Evolutionary conservation across 805 yeast genomes (phyloP).

Genomic region (Suhomyces emberorum): DNA sequence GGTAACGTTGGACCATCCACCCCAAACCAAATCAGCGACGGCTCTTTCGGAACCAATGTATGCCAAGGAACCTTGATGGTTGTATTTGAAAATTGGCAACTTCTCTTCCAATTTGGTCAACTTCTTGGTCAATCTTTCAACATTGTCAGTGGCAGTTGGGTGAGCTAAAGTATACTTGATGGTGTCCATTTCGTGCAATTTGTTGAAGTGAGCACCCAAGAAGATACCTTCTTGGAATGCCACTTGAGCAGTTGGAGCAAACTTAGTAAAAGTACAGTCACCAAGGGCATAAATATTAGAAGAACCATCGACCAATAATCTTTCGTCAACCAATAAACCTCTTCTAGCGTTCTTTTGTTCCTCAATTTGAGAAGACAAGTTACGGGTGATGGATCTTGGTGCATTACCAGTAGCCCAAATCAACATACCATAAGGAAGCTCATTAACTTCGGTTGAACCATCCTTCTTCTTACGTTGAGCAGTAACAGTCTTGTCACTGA

Average conservation of each 20-base stretch:
- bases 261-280: conserved; percentile 89
- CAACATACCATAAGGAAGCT: conserved; percentile 84
- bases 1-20: conserved; percentile 74
- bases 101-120: conserved; percentile 40
- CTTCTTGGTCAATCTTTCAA: conserved; percentile 46
- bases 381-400: conserved; percentile 70
- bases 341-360: conserved; percentile 84
- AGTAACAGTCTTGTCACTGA: conserved; percentile 64
- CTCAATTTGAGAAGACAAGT: conserved; percentile 64
- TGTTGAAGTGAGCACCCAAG: conserved; percentile 69
- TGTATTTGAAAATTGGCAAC: conserved; percentile 67
- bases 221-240: conserved; percentile 92
- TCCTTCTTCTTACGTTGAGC: conserved; percentile 65
- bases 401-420: conserved; percentile 99
- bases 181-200: conserved; percentile 58
- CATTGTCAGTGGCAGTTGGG: conserved; percentile 36
- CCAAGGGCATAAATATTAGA: conserved; percentile 85
- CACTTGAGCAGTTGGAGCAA: conserved; percentile 96
- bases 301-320: conserved; percentile 77
- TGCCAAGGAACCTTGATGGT: conserved; percentile 90
- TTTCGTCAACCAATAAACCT: conserved; percentile 84
- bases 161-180: conserved; percentile 44
- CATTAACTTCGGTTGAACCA: conserved; percentile 58
- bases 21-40: conserved; percentile 83
- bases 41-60: conserved; percentile 93